A percentile compares a stretch with the other conserved stretches of the same genome.
These are phyloP conservation scores for Xylariaceae sp. DNA, from an alignment of 2,329 filamentous ascomycete species.

Conservation along the genomic window DNA sequence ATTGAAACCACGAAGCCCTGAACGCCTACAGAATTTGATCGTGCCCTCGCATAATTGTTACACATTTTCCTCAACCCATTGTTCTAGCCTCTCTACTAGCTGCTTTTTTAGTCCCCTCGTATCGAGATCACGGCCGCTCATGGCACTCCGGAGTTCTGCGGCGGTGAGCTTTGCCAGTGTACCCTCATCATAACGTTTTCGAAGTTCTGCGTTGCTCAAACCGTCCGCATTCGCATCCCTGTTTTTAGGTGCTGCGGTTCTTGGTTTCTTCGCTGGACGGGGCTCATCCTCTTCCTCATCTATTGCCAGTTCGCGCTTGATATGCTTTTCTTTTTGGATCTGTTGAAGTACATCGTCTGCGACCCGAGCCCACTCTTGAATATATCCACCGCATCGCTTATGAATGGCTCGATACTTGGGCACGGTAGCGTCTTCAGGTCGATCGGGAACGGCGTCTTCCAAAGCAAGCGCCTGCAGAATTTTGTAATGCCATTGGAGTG, in stretches of 20 bases:
- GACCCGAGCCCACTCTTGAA: slow-evolving; percentile 70
- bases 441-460: slow-evolving; percentile 82
- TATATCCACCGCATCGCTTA: slow-evolving; percentile 76
- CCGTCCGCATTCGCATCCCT: slow-evolving; percentile 31
- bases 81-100: slow-evolving; percentile 52
- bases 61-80: slow-evolving; percentile 50
- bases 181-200: slow-evolving; percentile 42
- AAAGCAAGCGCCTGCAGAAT: slow-evolving; percentile 88
- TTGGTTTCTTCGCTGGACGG: slow-evolving; percentile 46
- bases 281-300: slow-evolving; percentile 36
- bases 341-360: slow-evolving; percentile 54
- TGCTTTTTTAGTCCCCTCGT: slow-evolving; percentile 51
- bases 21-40: slow-evolving; percentile 1
- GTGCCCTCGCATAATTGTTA: background rate
- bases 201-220: slow-evolving; percentile 46
- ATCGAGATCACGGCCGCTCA: slow-evolving; percentile 46
- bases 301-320: slow-evolving; percentile 50
- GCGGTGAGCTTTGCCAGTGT: slow-evolving; percentile 53
- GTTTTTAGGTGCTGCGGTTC: slow-evolving; percentile 32
- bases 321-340: slow-evolving; percentile 37
- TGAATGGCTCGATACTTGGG: slow-evolving; percentile 85
- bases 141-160: slow-evolving; percentile 47
- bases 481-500: slow-evolving; percentile 94
- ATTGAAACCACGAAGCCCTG: background rate
- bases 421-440: slow-evolving; percentile 69